These are phyloP conservation scores for Verticillium klebahnii DNA, from an alignment of 2,329 filamentous ascomycete genomes.

Conservation along the genomic window DNA sequence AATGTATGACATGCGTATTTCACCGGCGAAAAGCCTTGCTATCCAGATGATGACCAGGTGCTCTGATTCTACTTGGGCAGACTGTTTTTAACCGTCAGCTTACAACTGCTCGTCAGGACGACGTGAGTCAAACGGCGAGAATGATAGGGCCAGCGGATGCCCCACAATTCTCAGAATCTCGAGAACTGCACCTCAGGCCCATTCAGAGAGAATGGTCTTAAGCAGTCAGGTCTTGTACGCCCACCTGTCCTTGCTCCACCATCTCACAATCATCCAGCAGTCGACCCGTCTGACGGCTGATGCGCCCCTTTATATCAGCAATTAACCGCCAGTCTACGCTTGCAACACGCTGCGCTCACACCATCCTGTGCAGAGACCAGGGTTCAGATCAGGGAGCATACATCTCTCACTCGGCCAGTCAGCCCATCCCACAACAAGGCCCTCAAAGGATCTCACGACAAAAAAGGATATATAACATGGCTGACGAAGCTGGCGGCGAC, in stretches of 20 bases:
- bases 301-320: not conserved
- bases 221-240: not conserved
- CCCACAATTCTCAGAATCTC: not conserved
- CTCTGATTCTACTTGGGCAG: not conserved
- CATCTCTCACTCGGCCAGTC: not conserved
- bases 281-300: not conserved
- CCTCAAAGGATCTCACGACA: not conserved
- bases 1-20: not conserved
- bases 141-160: not conserved
- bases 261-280: not conserved
- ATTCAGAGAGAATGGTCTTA: not conserved
- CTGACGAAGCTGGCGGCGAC: conserved; percentile 1
- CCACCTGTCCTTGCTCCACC: too few relatives aligned
- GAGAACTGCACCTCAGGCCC: not conserved
- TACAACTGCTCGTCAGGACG: not conserved
- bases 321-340: not conserved
- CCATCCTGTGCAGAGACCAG: not conserved
- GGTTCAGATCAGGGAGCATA: not conserved
- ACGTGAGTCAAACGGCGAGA: not conserved
- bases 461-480: not conserved
- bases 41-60: not conserved
- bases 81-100: not conserved
- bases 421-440: not conserved
- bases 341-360: not conserved
- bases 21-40: not conserved